phyloP scores from a whole-genome alignment of 352 stramenopile species.

The Phytophthora rubi region DNA sequence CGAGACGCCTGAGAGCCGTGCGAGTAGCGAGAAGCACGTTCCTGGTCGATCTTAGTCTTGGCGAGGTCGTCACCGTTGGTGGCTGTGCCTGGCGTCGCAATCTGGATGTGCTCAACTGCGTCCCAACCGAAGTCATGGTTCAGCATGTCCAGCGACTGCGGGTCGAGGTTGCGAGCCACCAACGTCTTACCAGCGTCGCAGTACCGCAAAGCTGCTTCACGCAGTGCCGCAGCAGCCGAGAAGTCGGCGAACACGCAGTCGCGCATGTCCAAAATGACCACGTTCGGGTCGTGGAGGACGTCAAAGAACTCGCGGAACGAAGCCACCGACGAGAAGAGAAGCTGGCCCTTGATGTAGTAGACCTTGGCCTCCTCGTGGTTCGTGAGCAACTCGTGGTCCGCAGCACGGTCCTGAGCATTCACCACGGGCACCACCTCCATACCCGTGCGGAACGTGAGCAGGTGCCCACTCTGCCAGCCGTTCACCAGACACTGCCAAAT shows the following conservation, averaged over 20 bases:
- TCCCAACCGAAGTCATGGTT: conserved; percentile 66
- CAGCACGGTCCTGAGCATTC: conserved; percentile 28
- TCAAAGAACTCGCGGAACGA: conserved; percentile 85
- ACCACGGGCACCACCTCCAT: conserved; percentile 46
- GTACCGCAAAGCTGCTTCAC: conserved; percentile 76
- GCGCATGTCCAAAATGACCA: conserved; percentile 79
- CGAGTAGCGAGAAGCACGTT: conserved; percentile 30
- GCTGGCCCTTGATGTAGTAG: conserved; percentile 74
- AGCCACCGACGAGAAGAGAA: conserved; percentile 85
- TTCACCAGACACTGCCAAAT: conserved; percentile 86
- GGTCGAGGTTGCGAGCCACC: conserved; percentile 67
- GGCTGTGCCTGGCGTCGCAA: conserved; percentile 20
- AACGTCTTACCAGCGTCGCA: conserved; percentile 76
- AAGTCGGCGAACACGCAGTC: conserved; percentile 85
- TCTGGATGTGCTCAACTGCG: conserved; percentile 46
- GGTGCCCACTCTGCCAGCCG: conserved; percentile 75
- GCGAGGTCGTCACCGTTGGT: conserved; percentile 30
- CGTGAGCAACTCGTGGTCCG: conserved; percentile 37
- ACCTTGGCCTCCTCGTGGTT: conserved; percentile 60
- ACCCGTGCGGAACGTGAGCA: conserved; percentile 45
- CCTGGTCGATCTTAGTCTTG: conserved; percentile 32
- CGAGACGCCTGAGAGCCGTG: conserved; percentile 20
- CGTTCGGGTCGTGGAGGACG: conserved; percentile 61
- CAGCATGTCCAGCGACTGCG: conserved; percentile 62
- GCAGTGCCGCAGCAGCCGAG: conserved; percentile 82